Evolutionary conservation across 192 early-diverging fungal genomes (phyloP).

Genomic region (Rhizophagus clarus): DNA sequence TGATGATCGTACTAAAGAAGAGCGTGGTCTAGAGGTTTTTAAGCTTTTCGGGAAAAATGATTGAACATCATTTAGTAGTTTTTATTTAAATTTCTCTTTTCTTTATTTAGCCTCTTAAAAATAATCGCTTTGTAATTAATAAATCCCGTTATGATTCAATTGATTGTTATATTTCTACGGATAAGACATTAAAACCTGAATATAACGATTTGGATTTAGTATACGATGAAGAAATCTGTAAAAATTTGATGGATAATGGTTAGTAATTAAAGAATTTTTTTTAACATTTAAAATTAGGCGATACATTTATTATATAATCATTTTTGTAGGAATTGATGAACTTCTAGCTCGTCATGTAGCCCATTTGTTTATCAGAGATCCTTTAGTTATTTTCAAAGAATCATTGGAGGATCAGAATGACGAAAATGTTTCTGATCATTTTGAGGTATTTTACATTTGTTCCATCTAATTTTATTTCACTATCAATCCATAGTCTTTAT

Average conservation of each 20-base stretch:
- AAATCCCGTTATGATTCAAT: constrained; percentile 98
- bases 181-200: constrained; percentile 72
- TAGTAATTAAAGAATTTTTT: background rate
- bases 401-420: constrained; percentile 81
- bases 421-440: constrained; percentile 85
- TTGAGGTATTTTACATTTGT: constrained; percentile 64
- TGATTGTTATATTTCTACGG: constrained; percentile 80
- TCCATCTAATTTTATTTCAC: background rate
- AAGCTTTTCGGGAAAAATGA: background rate
- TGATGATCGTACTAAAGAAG: constrained; percentile 90
- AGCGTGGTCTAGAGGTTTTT: constrained; percentile 76
- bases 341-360: constrained; percentile 88
- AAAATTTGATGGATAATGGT: constrained; percentile 67
- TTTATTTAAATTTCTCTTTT: constrained; percentile 26
- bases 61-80: constrained; percentile 29
- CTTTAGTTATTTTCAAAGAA: constrained; percentile 93
- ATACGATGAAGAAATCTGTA: constrained; percentile 79
- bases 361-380: constrained; percentile 98
- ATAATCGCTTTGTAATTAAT: constrained; percentile 79
- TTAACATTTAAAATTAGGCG: background rate
- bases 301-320: background rate
- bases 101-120: constrained; percentile 61
- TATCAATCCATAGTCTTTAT: background rate
- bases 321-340: constrained; percentile 67
- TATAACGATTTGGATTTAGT: constrained; percentile 93